Evolutionary conservation across 208 protist genomes (phyloP), one percentile per base, ranked within the genome.

Genomic region (Acanthamoeba lenticulata): DNA sequence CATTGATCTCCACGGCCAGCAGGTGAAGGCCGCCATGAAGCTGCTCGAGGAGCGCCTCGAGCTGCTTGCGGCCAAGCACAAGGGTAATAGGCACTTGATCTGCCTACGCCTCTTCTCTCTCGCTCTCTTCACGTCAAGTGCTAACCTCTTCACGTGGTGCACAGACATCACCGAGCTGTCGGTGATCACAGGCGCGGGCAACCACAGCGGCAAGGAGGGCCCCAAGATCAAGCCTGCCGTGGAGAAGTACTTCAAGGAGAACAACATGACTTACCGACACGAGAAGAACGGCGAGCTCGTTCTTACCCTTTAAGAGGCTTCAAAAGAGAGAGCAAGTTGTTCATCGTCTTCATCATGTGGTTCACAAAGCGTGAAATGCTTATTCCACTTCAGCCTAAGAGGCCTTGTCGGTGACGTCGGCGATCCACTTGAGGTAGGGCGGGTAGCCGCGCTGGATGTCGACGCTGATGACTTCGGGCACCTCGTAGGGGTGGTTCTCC

Each of bases 191-290:
- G 90, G 90, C 5, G 90, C 90, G 44, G 90, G 90, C 45, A 94
- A 94, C 47, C 90, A 94, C 74, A 94, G 90, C 65, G 86, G 86
- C n/a, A 52, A 94, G 65, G 90, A 94, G 45, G 65, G 65, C 21
- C 62, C 90, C 49, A 94, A 94, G 49, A 94, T 94, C 42, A 94
- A 94, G 52, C 90, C 90, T 5, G 90, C 90, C 4, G 65, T 94
- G 19, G 65, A 86, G 90, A 86, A 38, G 36, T 85, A 94, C 62
- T 85, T 94, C 62, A 11, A 94, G 74, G 74, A 94, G 47, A 42
- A 85, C 65, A 85, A 44, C 74, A 69, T 69, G 9, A 94, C 65
- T 47, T 94, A 86, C 90, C 24, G 52, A 29, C 62, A 94, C 34
- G 55, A 72, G 47, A 85, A 94, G 34, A 94, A 94, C 52, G 90